These are phyloP conservation scores for Carex arenaria DNA, from an alignment of 202 grass and related monocot species.

Conservation along the genomic window DNA sequence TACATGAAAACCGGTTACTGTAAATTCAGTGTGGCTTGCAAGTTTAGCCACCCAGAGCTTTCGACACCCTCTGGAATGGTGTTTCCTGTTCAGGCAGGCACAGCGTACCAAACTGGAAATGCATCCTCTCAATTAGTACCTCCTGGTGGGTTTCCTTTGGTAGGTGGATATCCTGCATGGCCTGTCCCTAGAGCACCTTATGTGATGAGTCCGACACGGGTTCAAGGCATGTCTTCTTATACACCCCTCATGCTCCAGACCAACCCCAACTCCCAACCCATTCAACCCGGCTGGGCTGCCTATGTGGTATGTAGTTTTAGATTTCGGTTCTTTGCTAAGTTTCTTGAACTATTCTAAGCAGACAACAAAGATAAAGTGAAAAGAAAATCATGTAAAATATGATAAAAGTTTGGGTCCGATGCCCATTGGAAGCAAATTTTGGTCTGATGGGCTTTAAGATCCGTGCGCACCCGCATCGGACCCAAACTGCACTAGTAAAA, in stretches of 20 bases:
- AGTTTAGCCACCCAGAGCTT: slow-evolving; percentile 47
- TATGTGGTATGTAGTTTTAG: slow-evolving; percentile 11
- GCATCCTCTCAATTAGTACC: slow-evolving; percentile 16
- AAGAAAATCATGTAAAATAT: not conserved
- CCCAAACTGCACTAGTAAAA: not conserved
- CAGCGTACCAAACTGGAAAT: slow-evolving; percentile 12
- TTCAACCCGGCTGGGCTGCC: slow-evolving; percentile 8
- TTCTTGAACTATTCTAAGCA: not conserved
- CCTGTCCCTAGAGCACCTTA: slow-evolving; percentile 21
- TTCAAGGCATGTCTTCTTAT: slow-evolving; percentile 19
- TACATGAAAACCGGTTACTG: slow-evolving; percentile 48
- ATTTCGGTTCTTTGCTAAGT: not conserved
- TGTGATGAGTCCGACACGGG: slow-evolving; percentile 5
- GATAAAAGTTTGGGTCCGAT: too few relatives aligned
- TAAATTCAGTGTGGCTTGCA: slow-evolving; percentile 45
- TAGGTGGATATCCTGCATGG: slow-evolving; percentile 11
- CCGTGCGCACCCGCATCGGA: too few relatives aligned
- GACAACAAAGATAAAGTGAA: not conserved
- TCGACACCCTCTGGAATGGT: slow-evolving; percentile 15
- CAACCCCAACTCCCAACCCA: not conserved
- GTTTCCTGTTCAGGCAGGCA: slow-evolving; percentile 17
- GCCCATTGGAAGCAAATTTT: too few relatives aligned
- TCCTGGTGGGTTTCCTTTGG: slow-evolving; percentile 6
- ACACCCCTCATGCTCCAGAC: not conserved
- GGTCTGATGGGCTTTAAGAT: too few relatives aligned